Conservation (phyloP, 805 yeast species). For the Candida fluviatilis region DNA sequence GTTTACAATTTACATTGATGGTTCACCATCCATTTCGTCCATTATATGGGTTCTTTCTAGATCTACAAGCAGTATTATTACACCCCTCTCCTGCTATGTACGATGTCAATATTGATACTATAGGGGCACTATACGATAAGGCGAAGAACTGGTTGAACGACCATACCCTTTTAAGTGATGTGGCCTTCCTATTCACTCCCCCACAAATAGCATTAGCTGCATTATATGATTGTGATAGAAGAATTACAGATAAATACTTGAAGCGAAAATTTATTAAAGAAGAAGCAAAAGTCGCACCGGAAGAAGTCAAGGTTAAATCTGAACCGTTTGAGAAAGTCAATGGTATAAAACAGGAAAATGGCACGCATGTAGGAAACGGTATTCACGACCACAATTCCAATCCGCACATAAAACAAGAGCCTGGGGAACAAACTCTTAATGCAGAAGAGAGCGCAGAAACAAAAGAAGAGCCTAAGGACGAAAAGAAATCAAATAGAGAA, state of each 20-base stretch:
- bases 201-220: constrained; percentile 95
- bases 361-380: background rate
- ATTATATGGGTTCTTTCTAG: constrained; percentile 91
- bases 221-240: constrained; percentile 61
- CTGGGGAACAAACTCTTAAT: constrained; percentile 6
- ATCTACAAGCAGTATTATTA: constrained; percentile 61
- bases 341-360: background rate
- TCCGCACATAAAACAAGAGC: too few relatives aligned
- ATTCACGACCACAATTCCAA: too few relatives aligned
- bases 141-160: constrained; percentile 65
- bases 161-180: constrained; percentile 68
- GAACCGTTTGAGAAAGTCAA: constrained; percentile 12
- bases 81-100: constrained; percentile 41
- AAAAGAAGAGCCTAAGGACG: constrained; percentile 7
- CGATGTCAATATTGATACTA: constrained; percentile 44
- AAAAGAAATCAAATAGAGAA: constrained; percentile 13
- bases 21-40: constrained; percentile 90
- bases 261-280: constrained; percentile 50
- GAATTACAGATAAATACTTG: constrained; percentile 62
- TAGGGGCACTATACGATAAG: constrained; percentile 67
- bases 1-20: constrained; percentile 71
- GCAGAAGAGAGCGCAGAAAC: constrained; percentile 10
- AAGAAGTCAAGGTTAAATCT: constrained; percentile 8
- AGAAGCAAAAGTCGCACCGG: constrained; percentile 12
- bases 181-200: constrained; percentile 75